Base-by-base conservation (phyloP, 805 yeast genomes). In the Suhomyces sp. region DNA sequence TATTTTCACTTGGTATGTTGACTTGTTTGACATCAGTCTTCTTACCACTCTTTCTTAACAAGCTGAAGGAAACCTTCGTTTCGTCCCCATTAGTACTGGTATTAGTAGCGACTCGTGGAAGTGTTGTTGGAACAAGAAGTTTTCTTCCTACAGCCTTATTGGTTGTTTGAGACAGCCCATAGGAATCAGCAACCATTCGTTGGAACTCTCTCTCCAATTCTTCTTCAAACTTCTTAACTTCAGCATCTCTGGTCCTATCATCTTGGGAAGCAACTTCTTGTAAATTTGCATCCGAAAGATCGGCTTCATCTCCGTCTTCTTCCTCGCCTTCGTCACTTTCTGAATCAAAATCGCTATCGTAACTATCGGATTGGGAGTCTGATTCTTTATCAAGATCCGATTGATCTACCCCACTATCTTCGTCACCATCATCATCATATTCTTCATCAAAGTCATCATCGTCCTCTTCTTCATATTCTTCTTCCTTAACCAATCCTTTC, bases 141-240 rank as follows among this genome's bases (percentile, higher is more conserved):
- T 44, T 46, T 16, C 28, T 35, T n/a, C 33, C 27, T n/a, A 32
- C 33, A 2, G 36, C 15, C 9, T 31, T 10, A 41, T 30, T 39
- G 40, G 35, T 31, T 48, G 58, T 25, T 55, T 58, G 30, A 53
- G 56, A 42, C 56, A 63, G 54, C 17, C 65, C 72, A 39, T 76
- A 58, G 7, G 83, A 68, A 14, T 76, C 80, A n/a, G 60, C 48
- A 40, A 80, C 63, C 49, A 82, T 55, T 33, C 56, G 62, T 38
- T 72, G 73, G 40, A 77, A 75, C 46, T 81, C 83, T 33, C 59
- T 68, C 24, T 81, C 87, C 31, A 83, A 43, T 22, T 72, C 76
- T 3, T 69, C 74, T 20, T 68, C 72, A 18, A 76, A 68, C 40
- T 67, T 67, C 20, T 51, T 36, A 16, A 36, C 42, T 23, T 40